Evolutionary conservation across 2,329 filamentous ascomycete genomes (phyloP).

Genomic region (Monilinia vaccinii-corymbosi): DNA sequence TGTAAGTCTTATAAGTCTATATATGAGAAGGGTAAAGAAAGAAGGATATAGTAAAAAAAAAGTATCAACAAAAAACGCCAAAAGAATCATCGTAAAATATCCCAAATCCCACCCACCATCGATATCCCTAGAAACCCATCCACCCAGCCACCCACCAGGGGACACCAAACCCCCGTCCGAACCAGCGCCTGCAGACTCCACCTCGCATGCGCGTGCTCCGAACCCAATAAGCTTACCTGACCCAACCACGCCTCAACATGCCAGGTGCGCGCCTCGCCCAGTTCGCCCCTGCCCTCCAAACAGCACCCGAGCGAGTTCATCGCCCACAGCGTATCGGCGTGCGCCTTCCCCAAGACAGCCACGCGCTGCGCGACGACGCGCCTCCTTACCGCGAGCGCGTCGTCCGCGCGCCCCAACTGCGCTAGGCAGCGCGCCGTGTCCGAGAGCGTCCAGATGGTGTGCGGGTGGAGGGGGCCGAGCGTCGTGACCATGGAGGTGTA

Average conservation of each 20-base stretch:
- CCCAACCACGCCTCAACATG: background rate
- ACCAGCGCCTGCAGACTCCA: slow-evolving; percentile 6
- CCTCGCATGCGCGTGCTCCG: background rate
- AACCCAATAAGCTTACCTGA: background rate
- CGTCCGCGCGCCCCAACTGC: background rate
- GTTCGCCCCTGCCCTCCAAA: background rate
- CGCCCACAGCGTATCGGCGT: slow-evolving; percentile 8
- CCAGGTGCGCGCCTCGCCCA: background rate
- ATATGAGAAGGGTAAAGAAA: too few relatives aligned
- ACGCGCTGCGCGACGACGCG: background rate
- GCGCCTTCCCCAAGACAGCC: background rate
- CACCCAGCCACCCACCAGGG: background rate
- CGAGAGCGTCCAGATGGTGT: slow-evolving; percentile 4
- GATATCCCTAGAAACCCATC: too few relatives aligned
- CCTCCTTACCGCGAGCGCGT: background rate
- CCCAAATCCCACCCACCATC: too few relatives aligned
- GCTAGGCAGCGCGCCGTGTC: slow-evolving; percentile 1
- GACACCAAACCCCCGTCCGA: background rate
- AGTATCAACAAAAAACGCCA: too few relatives aligned
- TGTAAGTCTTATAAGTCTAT: too few relatives aligned
- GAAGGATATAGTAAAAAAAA: too few relatives aligned
- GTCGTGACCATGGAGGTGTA: background rate
- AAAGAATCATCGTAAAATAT: too few relatives aligned
- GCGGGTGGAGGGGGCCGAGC: background rate
- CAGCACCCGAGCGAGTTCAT: slow-evolving; percentile 2